Evolutionary conservation across 306 rosid species (phyloP), one percentile per base, ranked within the genome.

Genomic region (Vigna nakashimae): DNA sequence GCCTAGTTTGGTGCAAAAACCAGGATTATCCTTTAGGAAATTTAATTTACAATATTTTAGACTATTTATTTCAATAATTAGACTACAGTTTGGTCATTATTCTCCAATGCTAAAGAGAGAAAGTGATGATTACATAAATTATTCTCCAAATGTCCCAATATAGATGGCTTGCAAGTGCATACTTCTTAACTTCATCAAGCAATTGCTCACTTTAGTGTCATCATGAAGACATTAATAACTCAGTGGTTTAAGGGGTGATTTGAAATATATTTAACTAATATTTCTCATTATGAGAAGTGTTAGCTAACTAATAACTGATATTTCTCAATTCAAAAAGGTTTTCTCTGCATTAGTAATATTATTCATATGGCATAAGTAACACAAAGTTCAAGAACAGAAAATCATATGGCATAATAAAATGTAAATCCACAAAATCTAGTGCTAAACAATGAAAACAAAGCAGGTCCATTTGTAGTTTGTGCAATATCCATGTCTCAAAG

Each of bases 141-240:
- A 93, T 78, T 76, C 95, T 97, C 98, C 97, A 93, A 36, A 91
- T 2, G 57, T 93, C 90, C 97, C 98, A 93, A 65, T 80, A 73
- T 71, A 93, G 79, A 89, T 93, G 98, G 81, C 68, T 86, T 51
- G 88, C 93, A 79, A 88, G 92, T 34, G 91, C 82, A 80, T 69
- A 91, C 76, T 91, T 91, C 88, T 91, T 97, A 58, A 87, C 84
- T 11, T 85, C 88, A 64, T 86, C 77, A 77, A 91, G 72, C 69
- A 93, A 79, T 68, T 79, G 90, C 70, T 84, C 84, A 88, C 89
- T 77, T 87, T 93, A 59, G 85, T 57, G 79, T 50, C 75, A 70
- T 53, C 12, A 50, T 9, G 11, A 65, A 10, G 59, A 52, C 28
- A 40, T 42, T 11, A 26, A 65, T 17, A 65, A 40, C 5, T 3